These are phyloP conservation scores for Metschnikowia rubicola DNA, from an alignment of 805 yeast genomes.

Conservation along the genomic window DNA sequence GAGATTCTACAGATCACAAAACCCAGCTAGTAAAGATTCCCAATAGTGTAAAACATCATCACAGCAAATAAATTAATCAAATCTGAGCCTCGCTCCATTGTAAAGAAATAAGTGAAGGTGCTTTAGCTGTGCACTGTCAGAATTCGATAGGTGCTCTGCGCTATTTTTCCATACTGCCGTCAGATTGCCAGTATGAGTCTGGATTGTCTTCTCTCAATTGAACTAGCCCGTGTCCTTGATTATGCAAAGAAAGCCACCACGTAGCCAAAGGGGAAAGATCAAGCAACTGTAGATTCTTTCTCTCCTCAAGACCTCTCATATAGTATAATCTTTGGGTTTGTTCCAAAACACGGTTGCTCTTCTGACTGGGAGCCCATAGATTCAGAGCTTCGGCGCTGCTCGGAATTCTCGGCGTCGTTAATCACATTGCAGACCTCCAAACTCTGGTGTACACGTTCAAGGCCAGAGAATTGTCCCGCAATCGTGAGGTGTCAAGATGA, in stretches of 20 bases:
- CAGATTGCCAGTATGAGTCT: constrained; percentile 87
- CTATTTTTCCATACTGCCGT: constrained; percentile 53
- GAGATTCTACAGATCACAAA: too few species aligned
- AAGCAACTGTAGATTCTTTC: constrained; percentile 56
- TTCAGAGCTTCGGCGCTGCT: constrained; percentile 3
- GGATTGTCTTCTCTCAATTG: constrained; percentile 74
- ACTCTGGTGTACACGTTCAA: constrained; percentile 2
- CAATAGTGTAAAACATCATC: too few species aligned
- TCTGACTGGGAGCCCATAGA: constrained; percentile 7
- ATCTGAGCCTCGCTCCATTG: constrained; percentile 36
- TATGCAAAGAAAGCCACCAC: constrained; percentile 79
- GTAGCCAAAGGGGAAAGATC: constrained; percentile 80
- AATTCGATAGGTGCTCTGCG: constrained; percentile 21
- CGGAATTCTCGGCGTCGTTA: constrained; percentile 5
- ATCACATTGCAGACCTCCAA: not conserved
- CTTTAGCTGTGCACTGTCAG: constrained; percentile 35
- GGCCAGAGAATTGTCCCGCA: not conserved
- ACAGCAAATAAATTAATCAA: too few species aligned
- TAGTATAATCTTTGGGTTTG: constrained; percentile 40
- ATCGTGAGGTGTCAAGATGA: not conserved
- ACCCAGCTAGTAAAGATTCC: too few species aligned
- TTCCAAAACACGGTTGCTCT: constrained; percentile 34
- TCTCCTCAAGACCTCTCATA: constrained; percentile 47
- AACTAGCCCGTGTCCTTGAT: constrained; percentile 68
- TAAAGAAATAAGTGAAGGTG: constrained; percentile 81